A percentile compares a stretch with the other conserved stretches of the same genome.
phyloP scores from a whole-genome alignment of 345 rosid genomes.

The Viola odorata region DNA sequence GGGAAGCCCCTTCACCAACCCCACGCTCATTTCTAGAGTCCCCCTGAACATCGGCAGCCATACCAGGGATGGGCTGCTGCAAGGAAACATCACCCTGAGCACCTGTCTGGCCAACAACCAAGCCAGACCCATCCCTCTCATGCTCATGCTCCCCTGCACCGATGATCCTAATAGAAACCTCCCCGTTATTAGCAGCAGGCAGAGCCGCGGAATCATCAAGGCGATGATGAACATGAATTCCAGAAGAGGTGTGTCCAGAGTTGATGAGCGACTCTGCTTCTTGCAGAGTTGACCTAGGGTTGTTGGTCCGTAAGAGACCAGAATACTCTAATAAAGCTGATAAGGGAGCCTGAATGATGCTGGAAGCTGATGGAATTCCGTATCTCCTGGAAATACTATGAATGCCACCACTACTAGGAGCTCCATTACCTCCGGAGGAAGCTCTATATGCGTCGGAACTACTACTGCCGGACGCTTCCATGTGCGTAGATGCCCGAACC shows the following conservation, averaged over 20 bases:
- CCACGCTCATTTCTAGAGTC: constrained; percentile 42
- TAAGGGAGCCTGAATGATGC: constrained; percentile 82
- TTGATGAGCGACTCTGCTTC: constrained; percentile 50
- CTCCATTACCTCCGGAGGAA: constrained; percentile 30
- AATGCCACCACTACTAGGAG: constrained; percentile 9
- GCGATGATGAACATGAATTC: constrained; percentile 17
- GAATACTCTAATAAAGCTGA: constrained; percentile 89
- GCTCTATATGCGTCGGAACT: constrained; percentile 61
- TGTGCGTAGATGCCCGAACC: constrained; percentile 50
- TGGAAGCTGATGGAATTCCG: constrained; percentile 67
- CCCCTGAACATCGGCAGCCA: constrained; percentile 34
- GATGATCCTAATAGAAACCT: constrained; percentile 91
- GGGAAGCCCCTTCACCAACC: constrained; percentile 33
- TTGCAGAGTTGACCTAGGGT: constrained; percentile 35
- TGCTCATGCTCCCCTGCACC: constrained; percentile 75
- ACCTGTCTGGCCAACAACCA: constrained; percentile 47
- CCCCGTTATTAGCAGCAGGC: constrained; percentile 39
- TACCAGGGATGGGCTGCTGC: constrained; percentile 18
- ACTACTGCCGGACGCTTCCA: constrained; percentile 68
- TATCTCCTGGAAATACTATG: constrained; percentile 46
- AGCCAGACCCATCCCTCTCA: constrained; percentile 41
- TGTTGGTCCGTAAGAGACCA: constrained; percentile 56
- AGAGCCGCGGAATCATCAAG: constrained; percentile 41
- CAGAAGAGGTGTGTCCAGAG: constrained; percentile 12
- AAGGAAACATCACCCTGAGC: constrained; percentile 34